Conservation (phyloP, 148 eudicot genomes). For the Limonium bicolor region DNA sequence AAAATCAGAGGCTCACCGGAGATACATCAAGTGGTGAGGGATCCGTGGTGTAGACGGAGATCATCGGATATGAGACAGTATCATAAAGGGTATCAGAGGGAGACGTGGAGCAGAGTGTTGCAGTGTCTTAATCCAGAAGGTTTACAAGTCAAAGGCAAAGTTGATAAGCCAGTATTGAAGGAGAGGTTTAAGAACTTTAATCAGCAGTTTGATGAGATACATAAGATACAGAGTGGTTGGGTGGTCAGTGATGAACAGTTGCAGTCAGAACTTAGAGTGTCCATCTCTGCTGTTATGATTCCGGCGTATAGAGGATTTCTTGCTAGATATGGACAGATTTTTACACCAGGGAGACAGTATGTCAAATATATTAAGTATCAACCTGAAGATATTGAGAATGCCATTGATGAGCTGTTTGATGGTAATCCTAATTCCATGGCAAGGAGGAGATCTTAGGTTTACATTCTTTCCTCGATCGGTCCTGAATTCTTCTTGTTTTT, state of each 20-base stretch:
- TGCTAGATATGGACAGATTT: conserved; percentile 47
- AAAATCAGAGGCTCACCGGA: conserved; percentile 24
- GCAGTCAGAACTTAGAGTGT: conserved; percentile 85
- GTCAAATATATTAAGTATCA: conserved; percentile 86
- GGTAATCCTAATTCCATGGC: conserved; percentile 41
- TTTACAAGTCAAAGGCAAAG: conserved; percentile 48
- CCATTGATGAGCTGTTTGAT: conserved; percentile 74
- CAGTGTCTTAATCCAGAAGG: conserved; percentile 53
- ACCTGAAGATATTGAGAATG: conserved; percentile 70
- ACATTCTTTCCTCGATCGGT: too few species aligned
- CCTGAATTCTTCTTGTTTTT: too few species aligned
- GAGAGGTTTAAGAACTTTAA: conserved; percentile 84
- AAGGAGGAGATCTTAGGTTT: conserved; percentile 31
- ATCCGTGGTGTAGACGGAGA: conserved; percentile 27
- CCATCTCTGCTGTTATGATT: conserved; percentile 67
- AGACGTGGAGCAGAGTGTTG: conserved; percentile 53
- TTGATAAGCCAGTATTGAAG: conserved; percentile 57
- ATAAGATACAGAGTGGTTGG: conserved; percentile 58
- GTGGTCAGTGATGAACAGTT: conserved; percentile 86
- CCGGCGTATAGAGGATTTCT: conserved; percentile 77
- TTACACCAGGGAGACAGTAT: conserved; percentile 73
- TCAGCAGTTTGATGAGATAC: conserved; percentile 66
- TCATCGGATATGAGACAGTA: conserved; percentile 30
- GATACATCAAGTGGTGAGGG: conserved; percentile 18
- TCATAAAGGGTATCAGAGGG: conserved; percentile 39